Conservation (phyloP, 2,329 filamentous ascomycete species). For the Fusarium nematophilum region DNA sequence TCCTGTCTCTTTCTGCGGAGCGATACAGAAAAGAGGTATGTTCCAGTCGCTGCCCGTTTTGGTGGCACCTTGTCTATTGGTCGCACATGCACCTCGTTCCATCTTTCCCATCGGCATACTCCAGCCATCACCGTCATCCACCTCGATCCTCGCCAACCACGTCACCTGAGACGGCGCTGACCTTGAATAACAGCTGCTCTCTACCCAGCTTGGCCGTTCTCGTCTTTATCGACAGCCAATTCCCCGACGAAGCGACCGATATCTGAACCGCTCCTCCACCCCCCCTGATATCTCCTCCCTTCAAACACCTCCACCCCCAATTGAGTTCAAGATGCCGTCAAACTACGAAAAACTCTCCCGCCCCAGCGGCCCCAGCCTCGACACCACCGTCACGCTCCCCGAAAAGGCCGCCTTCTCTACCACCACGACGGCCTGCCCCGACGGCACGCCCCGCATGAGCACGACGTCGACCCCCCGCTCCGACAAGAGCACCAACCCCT, state of each 20-base stretch:
- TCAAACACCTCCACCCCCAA: conserved; percentile 21
- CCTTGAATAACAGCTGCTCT: conserved; percentile 14
- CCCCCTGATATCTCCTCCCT: not conserved
- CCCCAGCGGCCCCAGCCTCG: conserved; percentile 37
- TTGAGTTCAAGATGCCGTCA: conserved; percentile 39
- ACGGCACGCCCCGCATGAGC: conserved; percentile 46
- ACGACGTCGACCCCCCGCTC: conserved; percentile 59
- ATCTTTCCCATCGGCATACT: not conserved
- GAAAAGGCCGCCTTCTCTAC: conserved; percentile 46
- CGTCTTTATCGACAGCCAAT: not conserved
- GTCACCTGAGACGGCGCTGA: conserved; percentile 29
- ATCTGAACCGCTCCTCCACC: not conserved
- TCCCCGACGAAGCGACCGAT: not conserved
- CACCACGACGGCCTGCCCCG: conserved; percentile 36
- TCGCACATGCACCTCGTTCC: conserved; percentile 18
- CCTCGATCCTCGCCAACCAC: conserved; percentile 9
- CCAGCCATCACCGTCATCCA: conserved; percentile 16
- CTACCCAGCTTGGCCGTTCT: not conserved
- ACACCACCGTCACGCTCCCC: conserved; percentile 41
- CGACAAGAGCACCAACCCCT: conserved; percentile 59
- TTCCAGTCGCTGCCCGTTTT: conserved; percentile 19
- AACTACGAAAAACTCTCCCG: conserved; percentile 43
- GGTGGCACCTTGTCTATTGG: conserved; percentile 14
- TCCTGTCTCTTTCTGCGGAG: not conserved
- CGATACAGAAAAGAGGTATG: conserved; percentile 29